Evolutionary conservation across 1,284 basidiomycete species (phyloP), one percentile per base, ranked within the genome.

Genomic region (Volvariella volvacea): DNA sequence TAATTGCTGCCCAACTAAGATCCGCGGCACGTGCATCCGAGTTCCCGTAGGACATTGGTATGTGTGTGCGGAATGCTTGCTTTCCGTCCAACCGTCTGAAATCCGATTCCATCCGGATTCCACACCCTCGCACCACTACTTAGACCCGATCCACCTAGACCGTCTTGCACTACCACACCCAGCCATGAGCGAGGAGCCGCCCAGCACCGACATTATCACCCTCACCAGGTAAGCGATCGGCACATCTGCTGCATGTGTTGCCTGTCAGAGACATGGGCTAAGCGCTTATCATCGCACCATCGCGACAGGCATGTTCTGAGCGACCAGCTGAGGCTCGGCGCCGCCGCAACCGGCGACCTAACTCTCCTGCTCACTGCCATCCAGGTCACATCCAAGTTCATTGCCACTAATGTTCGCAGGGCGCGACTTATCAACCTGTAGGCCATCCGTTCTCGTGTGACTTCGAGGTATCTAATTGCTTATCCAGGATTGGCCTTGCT

Each of bases 401-500:
- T 99, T 62, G 93, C 96, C 10, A 95, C 90, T 55, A 98, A 97
- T 57, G 96, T 98, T 53, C 85, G 96, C 55, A 92, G 93, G 68
- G 95, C 96, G 20, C 82, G 95, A 44, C 74, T 99, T 54, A 97
- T 99, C 71, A 99, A 99, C 66, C 78, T 99, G 88, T 95, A 59
- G 62, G 88, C 21, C 16, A 49, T 72, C 38, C 22, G 7, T 30
- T 41, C 20, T 36, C 9, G 31, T 31, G 31, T 36, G 4, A 30
- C 32, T 17, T 50, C 43, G 25, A 22, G n/a, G 20, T 20, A 48
- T 38, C 45, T 28, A 15, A 4, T 15, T 36, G 6, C 22, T 14
- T 16, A 22, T 19, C 20, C 56, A 93, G 92, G 20, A 87, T 99
- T 55, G 96, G 96, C 28, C 76, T 94, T 16, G 96, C 96, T 9